These are phyloP conservation scores for Cercospora canescens DNA, from an alignment of 2,329 filamentous ascomycete genomes.

Conservation along the genomic window DNA sequence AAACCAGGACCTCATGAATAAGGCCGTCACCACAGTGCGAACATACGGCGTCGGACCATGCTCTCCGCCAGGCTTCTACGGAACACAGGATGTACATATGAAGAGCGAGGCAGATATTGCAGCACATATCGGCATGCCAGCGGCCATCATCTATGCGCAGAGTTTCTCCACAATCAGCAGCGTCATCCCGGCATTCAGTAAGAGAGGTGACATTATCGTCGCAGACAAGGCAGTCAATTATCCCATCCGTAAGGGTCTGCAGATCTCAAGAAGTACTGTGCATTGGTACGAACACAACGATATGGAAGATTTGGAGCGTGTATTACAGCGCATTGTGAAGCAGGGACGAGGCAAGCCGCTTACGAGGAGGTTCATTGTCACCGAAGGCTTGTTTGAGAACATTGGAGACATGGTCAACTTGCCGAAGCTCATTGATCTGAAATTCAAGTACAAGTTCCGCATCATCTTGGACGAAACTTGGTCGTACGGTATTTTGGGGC, in stretches of 20 bases:
- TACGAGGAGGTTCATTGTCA: slow-evolving; percentile 92
- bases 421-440: slow-evolving; percentile 88
- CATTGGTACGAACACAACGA: slow-evolving; percentile 96
- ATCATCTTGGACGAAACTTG: slow-evolving; percentile 96
- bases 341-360: slow-evolving; percentile 87
- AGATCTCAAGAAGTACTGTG: slow-evolving; percentile 88
- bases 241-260: slow-evolving; percentile 88
- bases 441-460: slow-evolving; percentile 96
- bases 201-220: slow-evolving; percentile 95
- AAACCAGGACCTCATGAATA: slow-evolving; percentile 90
- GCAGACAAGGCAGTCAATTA: slow-evolving; percentile 93
- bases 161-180: slow-evolving; percentile 96
- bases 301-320: slow-evolving; percentile 86
- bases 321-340: slow-evolving; percentile 80
- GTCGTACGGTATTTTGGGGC: slow-evolving; percentile 92
- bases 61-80: slow-evolving; percentile 96
- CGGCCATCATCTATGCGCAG: slow-evolving; percentile 93
- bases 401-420: slow-evolving; percentile 82
- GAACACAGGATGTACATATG: slow-evolving; percentile 97
- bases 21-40: slow-evolving; percentile 88
- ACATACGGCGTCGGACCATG: slow-evolving; percentile 97
- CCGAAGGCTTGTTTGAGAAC: slow-evolving; percentile 90
- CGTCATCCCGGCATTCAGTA: slow-evolving; percentile 95
- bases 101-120: slow-evolving; percentile 94
- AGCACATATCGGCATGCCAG: slow-evolving; percentile 79